Base-by-base conservation (phyloP, 129 eudicot species). In the Chrysanthemum makinoi region DNA sequence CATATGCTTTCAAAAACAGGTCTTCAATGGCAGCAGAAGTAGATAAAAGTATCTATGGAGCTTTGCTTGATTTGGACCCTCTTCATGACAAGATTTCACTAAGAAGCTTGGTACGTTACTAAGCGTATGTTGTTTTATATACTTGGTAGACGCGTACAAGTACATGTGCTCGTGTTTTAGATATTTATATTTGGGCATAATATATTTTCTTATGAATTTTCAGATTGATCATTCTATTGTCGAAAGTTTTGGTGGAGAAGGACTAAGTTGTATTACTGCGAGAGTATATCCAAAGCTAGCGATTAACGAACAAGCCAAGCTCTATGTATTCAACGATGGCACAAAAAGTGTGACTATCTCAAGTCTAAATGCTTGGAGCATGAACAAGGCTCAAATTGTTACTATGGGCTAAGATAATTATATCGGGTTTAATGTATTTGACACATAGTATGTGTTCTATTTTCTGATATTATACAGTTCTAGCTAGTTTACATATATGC, bases 201-300 rank as follows among this genome's bases (percentile, higher is more conserved):
- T 48, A 55, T 14, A 2, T 4, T 12, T 1, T 64, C 52, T 9
- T 0, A 16, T 6, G 26, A 28, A 24, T 24, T 35, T 67, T 30
- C 74, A 86, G 91, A 63, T 86, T 18, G 91, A 86, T 19, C 87
- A 80, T 58, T 86, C 91, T 7, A 81, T 86, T 22, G 74, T 86
- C 0, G 91, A 83, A 83, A 86, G 81, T 47, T 86, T 86, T 83
- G 91, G 87, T 47, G 85, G 87, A 39, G 75, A 58, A 63, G 91
- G 87, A 54, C 80, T 70, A 60, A 61, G 76, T 55, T 86, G 91
- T 81, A 86, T 83, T 33, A 83, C 85, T 0, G 80, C 87, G 62
- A 80, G 91, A 70, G 83, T 86, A 10, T 86, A 86, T 72, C 91
- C 87, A 3, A 80, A 79, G 60, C 19, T 80, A 30, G 83, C 87